These are phyloP conservation scores for Serendipita sp. DNA, from an alignment of 768 basidiomycete genomes.

Conservation along the genomic window DNA sequence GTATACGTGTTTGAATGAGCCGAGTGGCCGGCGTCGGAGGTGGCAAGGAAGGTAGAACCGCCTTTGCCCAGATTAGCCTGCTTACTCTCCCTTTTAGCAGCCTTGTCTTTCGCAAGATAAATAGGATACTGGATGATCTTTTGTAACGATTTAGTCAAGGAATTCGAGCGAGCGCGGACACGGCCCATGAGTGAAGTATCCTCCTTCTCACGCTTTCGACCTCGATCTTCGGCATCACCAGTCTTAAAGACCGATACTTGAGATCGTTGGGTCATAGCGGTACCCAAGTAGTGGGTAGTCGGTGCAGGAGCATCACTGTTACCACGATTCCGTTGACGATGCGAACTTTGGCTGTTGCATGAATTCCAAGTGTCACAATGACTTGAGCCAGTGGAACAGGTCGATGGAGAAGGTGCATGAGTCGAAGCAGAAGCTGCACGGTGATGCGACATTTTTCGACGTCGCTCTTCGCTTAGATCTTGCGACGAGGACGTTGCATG, in stretches of 20 bases:
- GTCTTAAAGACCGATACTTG: not conserved
- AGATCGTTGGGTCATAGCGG: not conserved
- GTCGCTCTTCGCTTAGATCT: not conserved
- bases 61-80: not conserved
- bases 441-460: not conserved
- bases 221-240: not conserved
- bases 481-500: not conserved
- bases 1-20: not conserved
- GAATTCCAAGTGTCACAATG: constrained; percentile 1
- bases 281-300: not conserved
- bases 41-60: not conserved
- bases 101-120: constrained; percentile 3
- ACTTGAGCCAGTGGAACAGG: not conserved
- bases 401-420: not conserved
- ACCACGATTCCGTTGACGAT: not conserved
- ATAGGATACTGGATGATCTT: not conserved
- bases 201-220: not conserved
- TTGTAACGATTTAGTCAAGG: not conserved
- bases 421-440: not conserved
- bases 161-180: not conserved
- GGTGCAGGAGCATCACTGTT: not conserved
- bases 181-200: constrained; percentile 1
- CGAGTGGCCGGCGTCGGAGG: not conserved
- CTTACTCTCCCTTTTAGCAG: not conserved
- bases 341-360: not conserved